These are phyloP conservation scores for Ciborinia camelliae DNA, from an alignment of 2,329 filamentous ascomycete genomes.

Conservation along the genomic window DNA sequence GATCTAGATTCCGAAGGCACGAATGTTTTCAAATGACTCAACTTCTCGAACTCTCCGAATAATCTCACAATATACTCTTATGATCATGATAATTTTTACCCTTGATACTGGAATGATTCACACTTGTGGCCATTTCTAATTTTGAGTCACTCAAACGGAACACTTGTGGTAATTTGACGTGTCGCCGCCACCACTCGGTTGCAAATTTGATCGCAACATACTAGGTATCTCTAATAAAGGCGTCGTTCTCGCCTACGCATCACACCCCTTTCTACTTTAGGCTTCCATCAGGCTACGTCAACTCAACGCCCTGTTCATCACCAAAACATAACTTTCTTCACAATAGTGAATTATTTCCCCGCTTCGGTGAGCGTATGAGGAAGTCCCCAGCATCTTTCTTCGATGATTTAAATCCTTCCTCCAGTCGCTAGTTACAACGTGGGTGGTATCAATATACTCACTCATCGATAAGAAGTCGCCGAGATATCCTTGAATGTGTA, in stretches of 20 bases:
- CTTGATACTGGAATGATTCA: conserved; percentile 2
- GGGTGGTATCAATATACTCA: background rate
- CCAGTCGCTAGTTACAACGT: background rate
- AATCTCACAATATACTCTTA: conserved; percentile 4
- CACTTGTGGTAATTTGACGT: background rate
- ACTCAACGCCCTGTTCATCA: background rate
- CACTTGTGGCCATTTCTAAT: conserved; percentile 10
- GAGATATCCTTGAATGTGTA: background rate
- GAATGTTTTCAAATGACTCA: background rate
- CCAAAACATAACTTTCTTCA: no score
- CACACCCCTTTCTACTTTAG: conserved; percentile 11
- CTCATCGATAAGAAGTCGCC: background rate
- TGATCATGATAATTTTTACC: conserved; percentile 7
- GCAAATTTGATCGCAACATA: background rate
- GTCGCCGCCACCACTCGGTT: background rate
- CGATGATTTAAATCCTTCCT: background rate
- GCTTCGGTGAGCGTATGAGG: background rate
- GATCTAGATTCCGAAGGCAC: background rate
- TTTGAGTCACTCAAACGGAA: background rate
- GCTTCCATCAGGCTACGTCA: conserved; percentile 10
- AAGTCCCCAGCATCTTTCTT: background rate
- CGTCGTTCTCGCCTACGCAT: conserved; percentile 8
- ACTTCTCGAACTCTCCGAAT: background rate
- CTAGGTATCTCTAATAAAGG: background rate
- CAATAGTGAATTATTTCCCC: background rate